These are phyloP conservation scores for Viola odorata DNA, from an alignment of 345 rosid genomes.

Conservation along the genomic window DNA sequence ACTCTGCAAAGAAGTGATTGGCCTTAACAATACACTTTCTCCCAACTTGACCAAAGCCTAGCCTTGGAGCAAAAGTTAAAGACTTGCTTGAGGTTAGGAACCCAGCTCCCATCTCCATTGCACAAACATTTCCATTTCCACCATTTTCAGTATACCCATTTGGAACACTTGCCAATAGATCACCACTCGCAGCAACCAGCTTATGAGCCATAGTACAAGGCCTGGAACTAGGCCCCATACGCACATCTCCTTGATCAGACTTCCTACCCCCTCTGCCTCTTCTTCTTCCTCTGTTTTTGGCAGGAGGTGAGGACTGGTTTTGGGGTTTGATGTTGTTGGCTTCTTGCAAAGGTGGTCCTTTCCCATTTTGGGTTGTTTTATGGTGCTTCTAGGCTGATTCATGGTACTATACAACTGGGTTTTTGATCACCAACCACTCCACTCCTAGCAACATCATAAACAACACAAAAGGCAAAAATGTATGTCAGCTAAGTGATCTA, in stretches of 20 bases:
- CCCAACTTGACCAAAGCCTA: constrained; percentile 86
- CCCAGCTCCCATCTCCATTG: constrained; percentile 43
- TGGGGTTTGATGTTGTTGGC: constrained; percentile 33
- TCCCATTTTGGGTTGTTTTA: constrained; percentile 66
- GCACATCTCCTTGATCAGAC: constrained; percentile 83
- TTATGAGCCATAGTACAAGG: constrained; percentile 67
- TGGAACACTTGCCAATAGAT: constrained; percentile 22
- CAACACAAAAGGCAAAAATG: constrained; percentile 24
- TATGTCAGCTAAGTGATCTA: constrained; percentile 32
- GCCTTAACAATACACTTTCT: constrained; percentile 94
- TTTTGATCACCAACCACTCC: constrained; percentile 46
- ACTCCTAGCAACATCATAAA: constrained; percentile 11
- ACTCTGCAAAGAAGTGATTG: constrained; percentile 90
- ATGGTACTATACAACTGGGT: constrained; percentile 54
- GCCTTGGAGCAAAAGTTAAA: constrained; percentile 67
- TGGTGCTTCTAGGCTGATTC: constrained; percentile 46
- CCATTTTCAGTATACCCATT: constrained; percentile 30
- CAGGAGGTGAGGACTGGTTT: constrained; percentile 60
- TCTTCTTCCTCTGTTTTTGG: constrained; percentile 64
- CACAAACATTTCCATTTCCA: constrained; percentile 15
- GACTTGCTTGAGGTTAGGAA: constrained; percentile 66
- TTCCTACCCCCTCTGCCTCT: constrained; percentile 92
- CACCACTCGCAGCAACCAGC: constrained; percentile 38
- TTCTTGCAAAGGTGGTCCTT: constrained; percentile 46
- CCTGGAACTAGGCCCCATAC: constrained; percentile 87